phyloP scores from a whole-genome alignment of 1,284 basidiomycete genomes.

The Gymnopus androsaceus region DNA sequence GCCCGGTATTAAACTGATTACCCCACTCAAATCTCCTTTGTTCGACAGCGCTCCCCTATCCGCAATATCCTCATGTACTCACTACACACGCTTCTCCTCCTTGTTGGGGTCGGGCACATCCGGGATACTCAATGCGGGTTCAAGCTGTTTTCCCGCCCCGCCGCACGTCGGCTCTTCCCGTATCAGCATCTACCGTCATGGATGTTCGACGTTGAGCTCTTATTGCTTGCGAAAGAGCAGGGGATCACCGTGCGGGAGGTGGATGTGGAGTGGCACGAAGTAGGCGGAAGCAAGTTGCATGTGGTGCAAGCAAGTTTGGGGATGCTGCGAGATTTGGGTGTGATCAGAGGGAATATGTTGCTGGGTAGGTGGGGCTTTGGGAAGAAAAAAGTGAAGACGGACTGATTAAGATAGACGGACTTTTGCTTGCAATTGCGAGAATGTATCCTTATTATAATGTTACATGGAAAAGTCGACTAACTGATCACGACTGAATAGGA shows the following conservation, averaged over 20 bases:
- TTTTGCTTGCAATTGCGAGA: no score
- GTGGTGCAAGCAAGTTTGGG: slow-evolving; percentile 81
- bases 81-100: slow-evolving; percentile 80
- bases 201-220: slow-evolving; percentile 95
- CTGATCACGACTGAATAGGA: no score
- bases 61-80: slow-evolving; percentile 93
- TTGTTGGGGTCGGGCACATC: slow-evolving; percentile 85
- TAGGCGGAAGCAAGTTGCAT: slow-evolving; percentile 88
- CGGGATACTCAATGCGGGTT: slow-evolving; percentile 96
- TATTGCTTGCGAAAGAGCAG: slow-evolving; percentile 83
- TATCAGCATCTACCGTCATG: slow-evolving; percentile 82
- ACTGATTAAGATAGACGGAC: no score
- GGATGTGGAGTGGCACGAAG: slow-evolving; percentile 89
- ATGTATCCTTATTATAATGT: no score
- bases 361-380: slow-evolving; percentile 62
- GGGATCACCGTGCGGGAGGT: slow-evolving; percentile 82
- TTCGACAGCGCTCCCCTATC: slow-evolving; percentile 72
- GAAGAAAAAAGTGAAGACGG: slow-evolving; percentile 23
- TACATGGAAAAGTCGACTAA: no score
- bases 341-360: slow-evolving; percentile 81
- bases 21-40: not conserved
- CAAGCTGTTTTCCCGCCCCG: slow-evolving; percentile 85
- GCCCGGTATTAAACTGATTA: slow-evolving; percentile 3
- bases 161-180: slow-evolving; percentile 82
- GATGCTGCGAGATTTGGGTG: slow-evolving; percentile 86